phyloP scores from a whole-genome alignment of 2,329 filamentous ascomycete genomes.

The Sphaerostilbella broomeana region DNA sequence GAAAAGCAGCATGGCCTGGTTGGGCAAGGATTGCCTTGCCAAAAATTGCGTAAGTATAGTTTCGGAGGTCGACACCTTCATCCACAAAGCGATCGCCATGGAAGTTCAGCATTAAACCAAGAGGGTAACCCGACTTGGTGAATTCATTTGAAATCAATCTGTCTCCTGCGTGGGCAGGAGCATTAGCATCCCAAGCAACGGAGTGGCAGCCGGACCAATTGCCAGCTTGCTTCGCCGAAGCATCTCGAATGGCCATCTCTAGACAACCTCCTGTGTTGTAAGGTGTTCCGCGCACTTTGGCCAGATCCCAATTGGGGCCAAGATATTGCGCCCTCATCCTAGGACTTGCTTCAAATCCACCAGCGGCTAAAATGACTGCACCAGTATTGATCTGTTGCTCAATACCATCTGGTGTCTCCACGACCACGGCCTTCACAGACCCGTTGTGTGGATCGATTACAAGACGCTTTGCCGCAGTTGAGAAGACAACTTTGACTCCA shows the following conservation, averaged over 20 bases:
- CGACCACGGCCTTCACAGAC: no score
- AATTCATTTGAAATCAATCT: conserved; percentile 57
- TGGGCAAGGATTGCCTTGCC: conserved; percentile 56
- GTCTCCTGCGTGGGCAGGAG: conserved; percentile 48
- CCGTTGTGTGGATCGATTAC: no score
- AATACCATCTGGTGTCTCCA: no score
- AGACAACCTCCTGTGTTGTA: conserved; percentile 58
- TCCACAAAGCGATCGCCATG: conserved; percentile 57
- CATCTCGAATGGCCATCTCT: conserved; percentile 43
- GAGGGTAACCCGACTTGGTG: conserved; percentile 62
- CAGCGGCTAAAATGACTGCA: conserved; percentile 49
- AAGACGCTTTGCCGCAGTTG: no score
- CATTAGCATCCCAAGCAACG: conserved; percentile 59
- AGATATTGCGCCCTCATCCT: conserved; percentile 46
- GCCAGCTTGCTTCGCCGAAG: conserved; percentile 46
- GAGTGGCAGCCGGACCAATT: conserved; percentile 61
- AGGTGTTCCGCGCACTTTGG: conserved; percentile 55
- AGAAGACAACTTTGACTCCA: no score
- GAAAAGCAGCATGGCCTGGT: conserved; percentile 52
- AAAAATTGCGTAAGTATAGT: no score
- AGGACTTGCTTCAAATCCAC: conserved; percentile 58
- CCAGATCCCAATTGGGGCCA: conserved; percentile 56
- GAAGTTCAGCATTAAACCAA: conserved; percentile 58
- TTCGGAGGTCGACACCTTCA: conserved; percentile 58
- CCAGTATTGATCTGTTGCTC: conserved; percentile 29